Percentiles rank a stretch among this genome's conserved stretches.
phyloP scores from a whole-genome alignment of 768 basidiomycete genomes.

The Epithele typhae region DNA sequence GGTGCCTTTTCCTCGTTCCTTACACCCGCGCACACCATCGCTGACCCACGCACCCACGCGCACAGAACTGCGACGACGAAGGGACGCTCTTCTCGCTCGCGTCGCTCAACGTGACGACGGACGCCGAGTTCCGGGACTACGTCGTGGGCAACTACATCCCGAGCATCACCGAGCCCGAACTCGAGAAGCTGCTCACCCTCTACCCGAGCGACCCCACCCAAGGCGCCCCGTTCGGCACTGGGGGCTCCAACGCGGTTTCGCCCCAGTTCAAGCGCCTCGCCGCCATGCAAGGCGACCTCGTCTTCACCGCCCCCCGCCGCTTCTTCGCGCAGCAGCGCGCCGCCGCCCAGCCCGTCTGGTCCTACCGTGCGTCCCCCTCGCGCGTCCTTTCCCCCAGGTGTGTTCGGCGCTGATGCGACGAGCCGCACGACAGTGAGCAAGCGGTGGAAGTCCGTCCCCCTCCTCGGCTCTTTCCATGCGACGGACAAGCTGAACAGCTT shows the following conservation, averaged over 20 bases:
- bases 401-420: no score
- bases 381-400: no score
- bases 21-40: neutral
- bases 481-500: no score
- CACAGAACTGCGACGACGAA: slow-evolving; percentile 16
- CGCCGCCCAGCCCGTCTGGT: slow-evolving; percentile 2
- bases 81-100: slow-evolving; percentile 13
- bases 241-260: slow-evolving; percentile 1
- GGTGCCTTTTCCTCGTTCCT: no score
- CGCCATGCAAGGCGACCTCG: slow-evolving; percentile 21
- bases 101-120: slow-evolving; percentile 9
- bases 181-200: neutral
- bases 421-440: no score
- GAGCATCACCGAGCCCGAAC: neutral
- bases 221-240: slow-evolving; percentile 22
- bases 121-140: slow-evolving; percentile 3
- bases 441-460: no score
- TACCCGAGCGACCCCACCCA: slow-evolving; percentile 16
- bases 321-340: slow-evolving; percentile 5
- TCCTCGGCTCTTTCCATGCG: no score
- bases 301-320: slow-evolving; percentile 17
- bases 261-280: slow-evolving; percentile 24
- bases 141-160: slow-evolving; percentile 1
- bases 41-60: neutral
- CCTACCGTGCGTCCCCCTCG: slow-evolving; percentile 9